These are phyloP conservation scores for Microdochium paspali DNA, from an alignment of 2,329 filamentous ascomycete genomes.

Conservation along the genomic window DNA sequence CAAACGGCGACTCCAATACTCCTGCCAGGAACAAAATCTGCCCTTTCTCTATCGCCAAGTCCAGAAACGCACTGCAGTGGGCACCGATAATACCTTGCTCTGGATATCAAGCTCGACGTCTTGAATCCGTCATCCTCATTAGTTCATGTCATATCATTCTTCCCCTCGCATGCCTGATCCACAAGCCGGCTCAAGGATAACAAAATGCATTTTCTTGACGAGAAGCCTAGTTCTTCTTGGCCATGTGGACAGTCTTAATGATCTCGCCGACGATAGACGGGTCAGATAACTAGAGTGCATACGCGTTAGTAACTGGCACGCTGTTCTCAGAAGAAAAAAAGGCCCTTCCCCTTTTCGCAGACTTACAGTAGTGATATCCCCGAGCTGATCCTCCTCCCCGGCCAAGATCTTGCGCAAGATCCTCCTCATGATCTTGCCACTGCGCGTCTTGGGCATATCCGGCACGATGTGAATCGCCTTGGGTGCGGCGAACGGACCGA, in stretches of 20 bases:
- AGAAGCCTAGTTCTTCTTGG: constrained; percentile 32
- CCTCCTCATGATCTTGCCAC: constrained; percentile 97
- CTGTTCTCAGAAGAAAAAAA: constrained; percentile 10
- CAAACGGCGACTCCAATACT: too few relatives aligned
- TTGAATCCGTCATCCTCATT: too few relatives aligned
- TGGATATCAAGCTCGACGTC: too few relatives aligned
- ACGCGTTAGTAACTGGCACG: background rate
- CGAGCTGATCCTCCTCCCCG: constrained; percentile 93
- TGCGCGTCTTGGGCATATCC: constrained; percentile 93
- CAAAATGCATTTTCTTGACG: background rate
- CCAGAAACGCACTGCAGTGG: too few relatives aligned
- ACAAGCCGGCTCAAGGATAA: too few relatives aligned
- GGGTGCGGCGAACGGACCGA: constrained; percentile 92
- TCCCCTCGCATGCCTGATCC: too few relatives aligned
- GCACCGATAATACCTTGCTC: too few relatives aligned
- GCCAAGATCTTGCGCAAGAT: constrained; percentile 96
- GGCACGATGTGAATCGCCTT: constrained; percentile 88
- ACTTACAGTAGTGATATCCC: constrained; percentile 85
- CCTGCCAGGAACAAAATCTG: too few relatives aligned
- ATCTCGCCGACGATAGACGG: constrained; percentile 85
- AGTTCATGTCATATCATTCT: too few relatives aligned
- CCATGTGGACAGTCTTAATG: constrained; percentile 67
- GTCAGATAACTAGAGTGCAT: constrained; percentile 63
- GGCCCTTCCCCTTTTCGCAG: too few relatives aligned
- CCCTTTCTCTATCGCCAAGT: too few relatives aligned